Percentiles rank a stretch among this genome's conserved stretches.
These are phyloP conservation scores for Cichorium intybus DNA, from an alignment of 140 eudicot species.

Conservation along the genomic window DNA sequence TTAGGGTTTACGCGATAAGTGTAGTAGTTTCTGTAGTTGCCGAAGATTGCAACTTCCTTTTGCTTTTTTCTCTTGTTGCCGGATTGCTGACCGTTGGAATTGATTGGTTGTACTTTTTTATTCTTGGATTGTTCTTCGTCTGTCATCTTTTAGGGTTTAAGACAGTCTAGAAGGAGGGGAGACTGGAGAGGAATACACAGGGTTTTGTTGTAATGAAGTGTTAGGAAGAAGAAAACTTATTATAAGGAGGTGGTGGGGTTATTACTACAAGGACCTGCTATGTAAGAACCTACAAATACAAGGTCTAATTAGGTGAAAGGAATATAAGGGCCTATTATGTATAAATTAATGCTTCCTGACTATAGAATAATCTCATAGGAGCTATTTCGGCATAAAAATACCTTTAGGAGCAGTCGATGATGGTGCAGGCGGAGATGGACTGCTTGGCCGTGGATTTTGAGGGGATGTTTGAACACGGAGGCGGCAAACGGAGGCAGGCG, in stretches of 20 bases:
- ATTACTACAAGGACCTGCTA: background rate
- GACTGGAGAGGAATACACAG: background rate
- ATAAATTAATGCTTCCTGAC: no score
- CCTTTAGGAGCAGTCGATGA: no score
- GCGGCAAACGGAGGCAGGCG: no score
- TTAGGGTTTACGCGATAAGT: slow-evolving; percentile 64
- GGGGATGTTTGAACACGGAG: no score
- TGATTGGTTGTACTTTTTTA: background rate
- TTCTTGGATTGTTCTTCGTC: slow-evolving; percentile 8
- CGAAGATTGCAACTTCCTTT: slow-evolving; percentile 71
- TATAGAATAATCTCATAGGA: no score
- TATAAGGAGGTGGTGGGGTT: no score
- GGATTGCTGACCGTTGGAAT: slow-evolving; percentile 5
- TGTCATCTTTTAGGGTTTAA: slow-evolving; percentile 23
- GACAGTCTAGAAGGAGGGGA: background rate
- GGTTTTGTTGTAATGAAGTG: slow-evolving; percentile 12
- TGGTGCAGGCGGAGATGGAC: no score
- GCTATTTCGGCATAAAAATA: no score
- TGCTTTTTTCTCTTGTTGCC: slow-evolving; percentile 49
- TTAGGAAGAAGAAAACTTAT: background rate
- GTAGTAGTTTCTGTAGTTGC: slow-evolving; percentile 85
- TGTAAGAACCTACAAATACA: background rate
- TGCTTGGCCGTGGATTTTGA: no score
- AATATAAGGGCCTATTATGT: no score
- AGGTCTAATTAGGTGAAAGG: no score